phyloP scores from a whole-genome alignment of 768 basidiomycete genomes.

The Mycena albidolilacea region DNA sequence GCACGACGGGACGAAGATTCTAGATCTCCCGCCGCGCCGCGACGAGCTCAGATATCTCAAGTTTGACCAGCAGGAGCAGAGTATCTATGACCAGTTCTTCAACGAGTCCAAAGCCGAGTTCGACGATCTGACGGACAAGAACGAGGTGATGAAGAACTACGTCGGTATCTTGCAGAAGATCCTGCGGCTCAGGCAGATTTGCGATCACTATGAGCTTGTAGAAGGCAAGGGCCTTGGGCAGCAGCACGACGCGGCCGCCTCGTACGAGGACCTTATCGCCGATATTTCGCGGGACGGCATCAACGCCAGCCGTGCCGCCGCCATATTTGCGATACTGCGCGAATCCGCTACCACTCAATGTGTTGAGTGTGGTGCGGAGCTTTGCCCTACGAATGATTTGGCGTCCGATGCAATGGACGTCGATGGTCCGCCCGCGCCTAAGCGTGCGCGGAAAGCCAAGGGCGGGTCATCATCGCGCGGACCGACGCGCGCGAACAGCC shows the following conservation, averaged over 20 bases:
- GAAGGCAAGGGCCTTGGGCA: slow-evolving; percentile 71
- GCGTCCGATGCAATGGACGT: slow-evolving; percentile 61
- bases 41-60: slow-evolving; percentile 90
- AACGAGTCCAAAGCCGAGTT: slow-evolving; percentile 94
- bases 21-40: slow-evolving; percentile 90
- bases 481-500: slow-evolving; percentile 83
- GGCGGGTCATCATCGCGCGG: slow-evolving; percentile 67
- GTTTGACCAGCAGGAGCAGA: slow-evolving; percentile 86
- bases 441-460: slow-evolving; percentile 67
- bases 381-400: slow-evolving; percentile 68
- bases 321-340: slow-evolving; percentile 88
- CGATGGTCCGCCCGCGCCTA: slow-evolving; percentile 64
- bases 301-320: slow-evolving; percentile 78
- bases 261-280: slow-evolving; percentile 85
- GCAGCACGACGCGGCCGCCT: slow-evolving; percentile 63
- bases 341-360: slow-evolving; percentile 93
- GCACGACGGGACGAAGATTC: slow-evolving; percentile 85
- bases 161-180: slow-evolving; percentile 98
- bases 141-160: slow-evolving; percentile 98
- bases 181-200: slow-evolving; percentile 95
- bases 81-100: slow-evolving; percentile 91
- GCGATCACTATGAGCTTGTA: slow-evolving; percentile 95
- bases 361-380: slow-evolving; percentile 87
- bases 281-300: slow-evolving; percentile 87
- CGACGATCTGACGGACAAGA: slow-evolving; percentile 86